A percentile compares a stretch with the other conserved stretches of the same genome.
Evolutionary conservation across 208 protist species (phyloP).

Genomic region (Wallacemonas sp.): DNA sequence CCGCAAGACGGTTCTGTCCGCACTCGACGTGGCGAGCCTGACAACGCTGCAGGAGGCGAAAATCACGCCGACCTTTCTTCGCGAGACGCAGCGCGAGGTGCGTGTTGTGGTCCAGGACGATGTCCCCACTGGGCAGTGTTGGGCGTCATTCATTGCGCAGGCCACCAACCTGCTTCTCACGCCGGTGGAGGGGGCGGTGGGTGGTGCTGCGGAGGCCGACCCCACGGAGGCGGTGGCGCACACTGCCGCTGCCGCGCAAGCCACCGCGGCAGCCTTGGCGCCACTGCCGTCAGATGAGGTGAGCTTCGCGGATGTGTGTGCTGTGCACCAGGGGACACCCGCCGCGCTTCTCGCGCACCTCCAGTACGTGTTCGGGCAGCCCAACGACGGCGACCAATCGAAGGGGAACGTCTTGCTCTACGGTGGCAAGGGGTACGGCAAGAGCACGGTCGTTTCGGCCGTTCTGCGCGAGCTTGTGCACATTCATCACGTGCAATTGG

Average conservation of each 20-base stretch:
- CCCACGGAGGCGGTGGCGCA: not conserved
- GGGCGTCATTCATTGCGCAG: conserved; percentile 24
- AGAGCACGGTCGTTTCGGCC: conserved; percentile 54
- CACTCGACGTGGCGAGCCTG: conserved; percentile 56
- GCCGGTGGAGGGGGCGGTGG: conserved; percentile 15
- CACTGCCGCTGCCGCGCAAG: not conserved
- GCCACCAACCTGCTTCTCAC: conserved; percentile 67
- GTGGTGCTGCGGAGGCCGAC: not conserved
- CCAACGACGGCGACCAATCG: conserved; percentile 51
- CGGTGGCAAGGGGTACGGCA: conserved; percentile 84
- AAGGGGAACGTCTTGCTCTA: conserved; percentile 76
- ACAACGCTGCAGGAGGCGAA: conserved; percentile 44
- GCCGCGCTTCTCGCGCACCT: conserved; percentile 4
- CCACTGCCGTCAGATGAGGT: not conserved
- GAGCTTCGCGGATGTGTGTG: not conserved
- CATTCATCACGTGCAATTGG: conserved; percentile 60
- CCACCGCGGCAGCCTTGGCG: not conserved
- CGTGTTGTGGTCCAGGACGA: conserved; percentile 22
- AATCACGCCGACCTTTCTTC: conserved; percentile 69
- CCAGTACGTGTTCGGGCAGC: conserved; percentile 24
- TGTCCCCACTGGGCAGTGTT: not conserved
- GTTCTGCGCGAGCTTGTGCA: conserved; percentile 39
- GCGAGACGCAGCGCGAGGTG: conserved; percentile 34
- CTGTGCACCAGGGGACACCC: not conserved
- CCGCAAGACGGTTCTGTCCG: conserved; percentile 20